Evolutionary conservation across 1,284 basidiomycete genomes (phyloP).

Genomic region (Ceratobasidium sp.): DNA sequence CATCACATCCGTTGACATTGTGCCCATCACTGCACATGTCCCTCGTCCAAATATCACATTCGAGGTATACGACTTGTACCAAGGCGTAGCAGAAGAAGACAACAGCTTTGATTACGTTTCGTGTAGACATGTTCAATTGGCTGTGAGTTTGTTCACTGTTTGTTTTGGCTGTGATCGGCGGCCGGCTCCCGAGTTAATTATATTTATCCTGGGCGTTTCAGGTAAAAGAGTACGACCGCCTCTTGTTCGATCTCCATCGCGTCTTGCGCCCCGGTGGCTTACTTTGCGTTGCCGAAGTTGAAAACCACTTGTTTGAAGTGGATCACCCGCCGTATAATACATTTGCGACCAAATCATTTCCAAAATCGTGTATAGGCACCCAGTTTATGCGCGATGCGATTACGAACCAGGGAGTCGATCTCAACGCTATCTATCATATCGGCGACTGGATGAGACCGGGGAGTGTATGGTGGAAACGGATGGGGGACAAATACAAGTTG

Average conservation of each 20-base stretch:
- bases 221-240: conserved; percentile 37
- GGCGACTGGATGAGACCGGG: conserved; percentile 14
- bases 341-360: background rate
- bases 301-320: conserved; percentile 11
- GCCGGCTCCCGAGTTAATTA: too few relatives aligned
- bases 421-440: conserved; percentile 15
- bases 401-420: conserved; percentile 17
- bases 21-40: conserved; percentile 12
- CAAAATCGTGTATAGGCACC: background rate
- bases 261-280: conserved; percentile 24
- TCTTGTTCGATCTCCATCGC: conserved; percentile 28
- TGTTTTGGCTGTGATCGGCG: too few relatives aligned
- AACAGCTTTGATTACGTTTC: conserved; percentile 32
- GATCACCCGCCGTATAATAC: conserved; percentile 29
- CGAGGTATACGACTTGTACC: conserved; percentile 29
- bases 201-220: too few relatives aligned
- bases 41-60: conserved; percentile 24
- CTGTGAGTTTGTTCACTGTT: background rate
- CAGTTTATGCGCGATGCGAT: background rate
- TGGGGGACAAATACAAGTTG: conserved; percentile 23
- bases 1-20: conserved; percentile 22
- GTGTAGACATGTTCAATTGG: conserved; percentile 25
- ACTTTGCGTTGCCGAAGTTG: conserved; percentile 26
- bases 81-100: conserved; percentile 25
- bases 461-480: conserved; percentile 10